Evolutionary conservation across 495 filamentous ascomycete genomes (phyloP).

Genomic region (Penicillium silybi): DNA sequence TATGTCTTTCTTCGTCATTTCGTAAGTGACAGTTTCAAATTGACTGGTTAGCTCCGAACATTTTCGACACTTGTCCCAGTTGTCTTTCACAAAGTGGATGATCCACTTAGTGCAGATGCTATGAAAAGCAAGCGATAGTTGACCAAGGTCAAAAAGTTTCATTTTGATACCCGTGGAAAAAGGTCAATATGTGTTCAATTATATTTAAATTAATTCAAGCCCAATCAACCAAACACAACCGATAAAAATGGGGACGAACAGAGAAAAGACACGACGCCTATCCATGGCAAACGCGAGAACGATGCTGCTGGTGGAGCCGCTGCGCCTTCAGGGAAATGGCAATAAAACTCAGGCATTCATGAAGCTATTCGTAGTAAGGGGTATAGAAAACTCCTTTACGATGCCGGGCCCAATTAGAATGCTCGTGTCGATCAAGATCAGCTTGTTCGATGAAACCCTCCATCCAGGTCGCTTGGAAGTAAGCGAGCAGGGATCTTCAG

Average conservation of each 20-base stretch:
- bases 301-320: neutral
- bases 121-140: neutral
- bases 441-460: neutral
- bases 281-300: neutral
- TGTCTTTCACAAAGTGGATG: slow-evolving; percentile 5
- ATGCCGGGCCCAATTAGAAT: too few species aligned
- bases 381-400: neutral
- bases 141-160: neutral
- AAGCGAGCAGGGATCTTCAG: slow-evolving; percentile 3
- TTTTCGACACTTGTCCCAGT: slow-evolving; percentile 1
- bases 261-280: neutral
- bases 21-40: neutral
- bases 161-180: neutral
- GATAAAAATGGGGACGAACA: neutral
- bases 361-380: neutral
- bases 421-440: neutral
- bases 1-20: neutral
- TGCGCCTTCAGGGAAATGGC: neutral
- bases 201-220: too few species aligned
- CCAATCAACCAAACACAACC: neutral
- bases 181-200: neutral
- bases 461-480: neutral
- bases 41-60: neutral
- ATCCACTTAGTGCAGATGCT: neutral
- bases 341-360: neutral